Evolutionary conservation across 2,329 filamentous ascomycete genomes (phyloP).

Genomic region (Ophiostoma sp.): DNA sequence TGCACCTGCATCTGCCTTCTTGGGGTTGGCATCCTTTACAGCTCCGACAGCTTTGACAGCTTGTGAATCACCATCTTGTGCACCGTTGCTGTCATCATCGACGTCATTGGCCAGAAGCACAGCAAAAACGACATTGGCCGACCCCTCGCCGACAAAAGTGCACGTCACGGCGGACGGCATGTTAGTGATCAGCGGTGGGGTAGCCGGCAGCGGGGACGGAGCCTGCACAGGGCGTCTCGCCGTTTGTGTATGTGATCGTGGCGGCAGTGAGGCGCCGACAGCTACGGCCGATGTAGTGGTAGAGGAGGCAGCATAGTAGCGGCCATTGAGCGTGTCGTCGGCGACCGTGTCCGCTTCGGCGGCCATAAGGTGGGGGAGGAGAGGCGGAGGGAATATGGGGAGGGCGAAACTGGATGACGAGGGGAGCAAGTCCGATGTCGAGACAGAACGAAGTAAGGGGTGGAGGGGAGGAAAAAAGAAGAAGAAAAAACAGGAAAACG

Average conservation of each 20-base stretch:
- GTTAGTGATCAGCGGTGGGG: conserved; percentile 24
- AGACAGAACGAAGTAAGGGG: neutral
- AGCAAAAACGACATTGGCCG: conserved; percentile 71
- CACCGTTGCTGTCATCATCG: neutral
- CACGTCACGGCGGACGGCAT: conserved; percentile 36
- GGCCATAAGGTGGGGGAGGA: conserved; percentile 22
- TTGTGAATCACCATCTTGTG: neutral
- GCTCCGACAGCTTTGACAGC: neutral
- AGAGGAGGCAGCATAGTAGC: conserved; percentile 13
- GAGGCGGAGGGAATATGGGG: neutral
- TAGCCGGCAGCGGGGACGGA: neutral
- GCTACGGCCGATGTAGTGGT: neutral
- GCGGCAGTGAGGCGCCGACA: neutral
- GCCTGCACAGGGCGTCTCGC: neutral
- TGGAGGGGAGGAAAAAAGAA: neutral
- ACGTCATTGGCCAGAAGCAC: conserved; percentile 1
- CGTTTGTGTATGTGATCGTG: neutral
- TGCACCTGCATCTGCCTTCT: conserved; percentile 7
- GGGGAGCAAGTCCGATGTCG: neutral
- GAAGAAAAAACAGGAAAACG: neutral
- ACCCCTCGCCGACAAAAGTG: conserved; percentile 61
- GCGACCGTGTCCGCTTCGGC: conserved; percentile 22
- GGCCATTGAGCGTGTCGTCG: conserved; percentile 22
- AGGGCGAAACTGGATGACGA: neutral
- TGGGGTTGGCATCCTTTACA: conserved; percentile 1